These are phyloP conservation scores for Urostyla sp. DNA, from an alignment of 73 alveolate genomes.

Conservation along the genomic window DNA sequence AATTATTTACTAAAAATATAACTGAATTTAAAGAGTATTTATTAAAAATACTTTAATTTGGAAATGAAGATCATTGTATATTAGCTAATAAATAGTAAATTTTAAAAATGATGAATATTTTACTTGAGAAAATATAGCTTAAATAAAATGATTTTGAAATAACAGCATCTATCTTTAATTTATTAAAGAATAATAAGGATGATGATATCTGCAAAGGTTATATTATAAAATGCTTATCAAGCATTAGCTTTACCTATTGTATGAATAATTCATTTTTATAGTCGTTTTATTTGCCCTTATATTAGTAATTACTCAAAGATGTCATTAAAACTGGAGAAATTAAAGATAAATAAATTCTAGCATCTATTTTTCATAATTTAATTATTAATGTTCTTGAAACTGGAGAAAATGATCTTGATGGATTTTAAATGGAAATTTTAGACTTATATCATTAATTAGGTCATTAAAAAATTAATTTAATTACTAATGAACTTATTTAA, in stretches of 20 bases:
- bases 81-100: no score
- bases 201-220: neutral
- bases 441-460: neutral
- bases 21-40: no score
- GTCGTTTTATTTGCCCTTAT: constrained; percentile 7
- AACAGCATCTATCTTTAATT: neutral
- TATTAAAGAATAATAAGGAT: neutral
- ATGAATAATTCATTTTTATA: neutral
- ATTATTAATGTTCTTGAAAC: neutral
- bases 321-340: neutral
- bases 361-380: neutral
- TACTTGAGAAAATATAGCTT: neutral
- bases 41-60: no score
- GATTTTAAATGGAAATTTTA: neutral
- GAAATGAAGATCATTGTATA: no score
- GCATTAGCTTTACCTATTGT: neutral
- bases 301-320: constrained; percentile 11
- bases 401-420: neutral
- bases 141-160: constrained; percentile 5
- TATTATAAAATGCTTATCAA: neutral
- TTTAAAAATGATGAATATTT: neutral
- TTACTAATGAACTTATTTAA: neutral
- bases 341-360: neutral
- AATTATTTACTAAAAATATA: neutral
- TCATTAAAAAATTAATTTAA: neutral